phyloP scores from a whole-genome alignment of 2,329 filamentous ascomycete genomes.

The Hypoxylon sp. region DNA sequence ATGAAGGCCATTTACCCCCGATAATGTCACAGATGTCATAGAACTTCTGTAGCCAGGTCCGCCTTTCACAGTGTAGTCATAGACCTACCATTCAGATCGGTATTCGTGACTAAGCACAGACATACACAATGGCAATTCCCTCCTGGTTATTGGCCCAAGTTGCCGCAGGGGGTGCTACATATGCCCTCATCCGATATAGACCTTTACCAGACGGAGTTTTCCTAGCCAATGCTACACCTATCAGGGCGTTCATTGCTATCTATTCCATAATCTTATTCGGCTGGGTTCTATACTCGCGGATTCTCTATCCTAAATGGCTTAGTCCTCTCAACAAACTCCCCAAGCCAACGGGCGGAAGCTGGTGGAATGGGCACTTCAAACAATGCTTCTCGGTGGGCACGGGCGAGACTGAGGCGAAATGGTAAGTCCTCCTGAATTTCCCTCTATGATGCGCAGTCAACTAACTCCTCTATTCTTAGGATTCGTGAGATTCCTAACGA shows the following conservation, averaged over 20 bases:
- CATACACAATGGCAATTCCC: constrained; percentile 14
- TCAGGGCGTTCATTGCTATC: constrained; percentile 10
- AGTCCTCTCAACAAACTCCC: constrained; percentile 21
- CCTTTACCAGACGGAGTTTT: constrained; percentile 14
- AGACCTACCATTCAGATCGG: constrained; percentile 12
- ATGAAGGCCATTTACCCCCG: constrained; percentile 14
- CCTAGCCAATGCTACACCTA: constrained; percentile 2
- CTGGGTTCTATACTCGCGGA: constrained; percentile 10
- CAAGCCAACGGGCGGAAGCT: constrained; percentile 16
- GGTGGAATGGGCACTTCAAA: constrained; percentile 23
- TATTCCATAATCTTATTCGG: constrained; percentile 11
- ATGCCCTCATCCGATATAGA: constrained; percentile 16
- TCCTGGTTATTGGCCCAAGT: constrained; percentile 24
- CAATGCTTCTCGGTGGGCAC: constrained; percentile 22
- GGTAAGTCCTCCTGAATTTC: constrained; percentile 9
- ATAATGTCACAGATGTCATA: constrained; percentile 8
- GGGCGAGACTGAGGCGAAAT: constrained; percentile 15
- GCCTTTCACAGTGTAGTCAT: constrained; percentile 13
- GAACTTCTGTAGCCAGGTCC: constrained; percentile 15
- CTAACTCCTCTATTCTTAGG: neutral
- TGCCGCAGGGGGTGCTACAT: constrained; percentile 21
- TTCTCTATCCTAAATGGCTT: constrained; percentile 20
- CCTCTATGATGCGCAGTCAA: neutral
- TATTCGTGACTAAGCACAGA: constrained; percentile 18
- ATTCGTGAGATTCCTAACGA: constrained; percentile 29